phyloP scores from a whole-genome alignment of 768 basidiomycete genomes.

The Auriscalpium vulgare region DNA sequence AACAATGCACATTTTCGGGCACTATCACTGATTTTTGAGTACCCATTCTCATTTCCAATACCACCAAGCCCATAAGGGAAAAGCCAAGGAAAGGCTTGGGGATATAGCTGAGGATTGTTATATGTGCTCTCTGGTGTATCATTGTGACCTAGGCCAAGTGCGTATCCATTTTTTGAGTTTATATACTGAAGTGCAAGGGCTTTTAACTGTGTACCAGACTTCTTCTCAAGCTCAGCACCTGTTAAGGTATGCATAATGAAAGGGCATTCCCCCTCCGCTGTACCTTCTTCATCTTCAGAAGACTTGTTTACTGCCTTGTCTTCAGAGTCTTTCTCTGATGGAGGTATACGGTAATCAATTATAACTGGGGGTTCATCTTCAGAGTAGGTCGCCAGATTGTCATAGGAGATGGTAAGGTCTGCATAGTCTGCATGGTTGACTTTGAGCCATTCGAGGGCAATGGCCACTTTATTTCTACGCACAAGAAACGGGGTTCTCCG shows the following conservation, averaged over 20 bases:
- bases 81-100: slow-evolving; percentile 13
- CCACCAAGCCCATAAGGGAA: slow-evolving; percentile 14
- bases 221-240: neutral
- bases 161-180: neutral
- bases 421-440: slow-evolving; percentile 13
- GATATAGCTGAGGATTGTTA: slow-evolving; percentile 11
- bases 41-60: neutral
- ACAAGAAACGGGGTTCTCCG: slow-evolving; percentile 18
- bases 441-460: slow-evolving; percentile 16
- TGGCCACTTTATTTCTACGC: slow-evolving; percentile 11
- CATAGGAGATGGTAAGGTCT: slow-evolving; percentile 6
- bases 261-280: neutral
- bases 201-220: neutral
- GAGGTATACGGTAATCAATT: neutral
- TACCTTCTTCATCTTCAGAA: neutral
- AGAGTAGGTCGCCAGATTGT: slow-evolving; percentile 3
- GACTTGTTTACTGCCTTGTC: neutral
- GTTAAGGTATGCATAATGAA: slow-evolving; percentile 7
- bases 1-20: slow-evolving; percentile 4
- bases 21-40: neutral
- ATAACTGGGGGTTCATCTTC: slow-evolving; percentile 4
- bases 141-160: neutral
- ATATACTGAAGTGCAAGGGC: slow-evolving; percentile 6
- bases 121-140: slow-evolving; percentile 6
- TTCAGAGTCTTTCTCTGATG: neutral